phyloP scores from a whole-genome alignment of 2,329 filamentous ascomycete species.

The Fusarium drepaniforme region DNA sequence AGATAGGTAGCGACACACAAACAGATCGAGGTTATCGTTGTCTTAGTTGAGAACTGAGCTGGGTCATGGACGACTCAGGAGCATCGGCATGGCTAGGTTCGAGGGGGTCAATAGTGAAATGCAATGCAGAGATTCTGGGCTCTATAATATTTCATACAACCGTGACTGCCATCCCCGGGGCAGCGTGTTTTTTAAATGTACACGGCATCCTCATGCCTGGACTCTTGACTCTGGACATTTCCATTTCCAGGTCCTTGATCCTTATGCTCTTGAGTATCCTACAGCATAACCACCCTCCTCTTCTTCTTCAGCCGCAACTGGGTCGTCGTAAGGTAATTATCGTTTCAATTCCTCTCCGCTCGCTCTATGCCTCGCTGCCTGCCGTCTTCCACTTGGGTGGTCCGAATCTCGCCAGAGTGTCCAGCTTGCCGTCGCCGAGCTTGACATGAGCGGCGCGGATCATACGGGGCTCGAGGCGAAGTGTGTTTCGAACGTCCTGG shows the following conservation, averaged over 20 bases:
- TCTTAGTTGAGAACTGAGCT: not conserved
- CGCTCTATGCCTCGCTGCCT: slow-evolving; percentile 46
- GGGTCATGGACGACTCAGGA: not conserved
- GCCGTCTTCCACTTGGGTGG: slow-evolving; percentile 62
- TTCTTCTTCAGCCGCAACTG: not conserved
- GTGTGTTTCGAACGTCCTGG: slow-evolving; percentile 77
- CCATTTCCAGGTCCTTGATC: slow-evolving; percentile 7
- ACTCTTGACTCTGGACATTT: slow-evolving; percentile 13
- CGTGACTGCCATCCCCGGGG: slow-evolving; percentile 32
- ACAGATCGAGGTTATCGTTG: slow-evolving; percentile 10
- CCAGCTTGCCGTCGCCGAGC: slow-evolving; percentile 75
- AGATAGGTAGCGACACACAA: slow-evolving; percentile 41
- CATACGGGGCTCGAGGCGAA: slow-evolving; percentile 90
- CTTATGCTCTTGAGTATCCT: slow-evolving; percentile 33
- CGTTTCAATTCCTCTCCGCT: not conserved
- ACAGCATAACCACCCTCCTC: slow-evolving; percentile 21
- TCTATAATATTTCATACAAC: slow-evolving; percentile 44
- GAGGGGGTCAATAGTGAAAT: not conserved
- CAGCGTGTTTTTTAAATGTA: slow-evolving; percentile 40
- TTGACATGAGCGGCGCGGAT: slow-evolving; percentile 89
- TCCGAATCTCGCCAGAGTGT: slow-evolving; percentile 63
- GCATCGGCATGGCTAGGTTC: not conserved
- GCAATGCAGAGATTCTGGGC: slow-evolving; percentile 32
- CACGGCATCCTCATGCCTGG: slow-evolving; percentile 42
- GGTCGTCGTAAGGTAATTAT: slow-evolving; percentile 7